These are phyloP conservation scores for Madurella fahalii DNA, from an alignment of 2,329 filamentous ascomycete species.

Conservation along the genomic window DNA sequence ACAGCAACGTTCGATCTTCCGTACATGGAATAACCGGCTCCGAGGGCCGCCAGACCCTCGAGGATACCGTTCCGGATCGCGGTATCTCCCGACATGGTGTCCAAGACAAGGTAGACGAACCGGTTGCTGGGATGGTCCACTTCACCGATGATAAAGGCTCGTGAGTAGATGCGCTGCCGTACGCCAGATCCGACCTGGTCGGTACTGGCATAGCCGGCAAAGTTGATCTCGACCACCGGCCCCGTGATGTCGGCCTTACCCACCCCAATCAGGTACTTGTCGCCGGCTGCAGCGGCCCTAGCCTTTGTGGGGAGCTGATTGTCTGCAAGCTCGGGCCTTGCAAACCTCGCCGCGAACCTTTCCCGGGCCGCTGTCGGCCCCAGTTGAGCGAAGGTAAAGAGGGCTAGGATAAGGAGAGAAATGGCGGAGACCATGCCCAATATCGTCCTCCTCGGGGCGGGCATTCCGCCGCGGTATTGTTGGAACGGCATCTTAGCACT, in stretches of 20 bases:
- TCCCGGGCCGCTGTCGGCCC: constrained; percentile 3
- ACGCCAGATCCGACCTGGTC: constrained; percentile 78
- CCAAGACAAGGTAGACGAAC: constrained; percentile 83
- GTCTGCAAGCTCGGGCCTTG: constrained; percentile 21
- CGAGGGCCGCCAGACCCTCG: constrained; percentile 63
- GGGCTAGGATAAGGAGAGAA: constrained; percentile 34
- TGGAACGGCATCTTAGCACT: constrained; percentile 10
- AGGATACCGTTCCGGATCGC: constrained; percentile 81
- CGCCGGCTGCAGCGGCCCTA: constrained; percentile 27
- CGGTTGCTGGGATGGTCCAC: constrained; percentile 61
- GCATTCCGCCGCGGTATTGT: constrained; percentile 2
- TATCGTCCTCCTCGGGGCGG: constrained; percentile 10
- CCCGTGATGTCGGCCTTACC: constrained; percentile 56
- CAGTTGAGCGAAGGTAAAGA: constrained; percentile 29
- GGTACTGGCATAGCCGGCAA: constrained; percentile 82
- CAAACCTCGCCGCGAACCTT: constrained; percentile 15
- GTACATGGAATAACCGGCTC: constrained; percentile 69
- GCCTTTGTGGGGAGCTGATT: constrained; percentile 13
- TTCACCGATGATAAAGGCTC: constrained; percentile 81
- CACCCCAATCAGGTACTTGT: constrained; percentile 47
- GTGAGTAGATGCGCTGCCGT: constrained; percentile 78
- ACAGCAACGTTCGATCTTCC: constrained; percentile 78
- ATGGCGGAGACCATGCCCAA: constrained; percentile 27
- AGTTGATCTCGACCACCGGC: constrained; percentile 81
- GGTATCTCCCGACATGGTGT: constrained; percentile 81